These are phyloP conservation scores for Penicillium bialowiezense DNA, from an alignment of 495 filamentous ascomycete genomes.

Conservation along the genomic window DNA sequence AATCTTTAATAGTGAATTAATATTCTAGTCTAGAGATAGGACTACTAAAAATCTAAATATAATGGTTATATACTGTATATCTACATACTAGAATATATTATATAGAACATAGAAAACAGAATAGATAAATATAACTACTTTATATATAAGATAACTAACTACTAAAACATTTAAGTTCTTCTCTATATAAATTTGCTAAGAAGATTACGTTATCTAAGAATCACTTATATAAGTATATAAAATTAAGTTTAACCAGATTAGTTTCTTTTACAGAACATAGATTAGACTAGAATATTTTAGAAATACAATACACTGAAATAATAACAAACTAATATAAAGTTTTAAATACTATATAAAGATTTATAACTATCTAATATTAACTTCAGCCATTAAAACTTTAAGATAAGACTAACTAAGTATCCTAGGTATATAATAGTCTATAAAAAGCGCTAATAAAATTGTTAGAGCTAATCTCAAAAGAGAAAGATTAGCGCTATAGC, in stretches of 20 bases:
- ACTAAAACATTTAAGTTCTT: conserved; percentile 10
- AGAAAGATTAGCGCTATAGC: conserved; percentile 3
- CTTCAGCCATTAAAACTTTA: neutral
- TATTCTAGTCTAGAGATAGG: conserved; percentile 15
- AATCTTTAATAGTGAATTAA: conserved; percentile 17
- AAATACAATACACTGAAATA: conserved; percentile 5
- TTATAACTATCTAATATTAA: conserved; percentile 12
- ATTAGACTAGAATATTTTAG: conserved; percentile 8
- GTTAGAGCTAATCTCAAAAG: conserved; percentile 13
- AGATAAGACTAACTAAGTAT: conserved; percentile 23
- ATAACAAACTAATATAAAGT: conserved; percentile 15
- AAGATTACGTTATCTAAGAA: neutral
- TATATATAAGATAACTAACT: conserved; percentile 6
- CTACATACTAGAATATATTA: conserved; percentile 27
- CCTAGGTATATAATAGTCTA: conserved; percentile 29
- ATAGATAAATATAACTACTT: conserved; percentile 21
- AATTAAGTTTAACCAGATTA: conserved; percentile 9
- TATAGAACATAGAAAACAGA: conserved; percentile 21
- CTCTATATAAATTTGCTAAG: conserved; percentile 5
- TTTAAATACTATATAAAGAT: conserved; percentile 18
- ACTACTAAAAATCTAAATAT: conserved; percentile 20
- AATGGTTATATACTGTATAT: conserved; percentile 31
- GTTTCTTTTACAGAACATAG: conserved; percentile 5
- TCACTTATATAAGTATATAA: conserved; percentile 1
- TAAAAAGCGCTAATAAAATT: conserved; percentile 28